Evolutionary conservation across 2,329 filamentous ascomycete species (phyloP), one percentile per base, ranked within the genome.

Genomic region (Colletotrichum viniferum): DNA sequence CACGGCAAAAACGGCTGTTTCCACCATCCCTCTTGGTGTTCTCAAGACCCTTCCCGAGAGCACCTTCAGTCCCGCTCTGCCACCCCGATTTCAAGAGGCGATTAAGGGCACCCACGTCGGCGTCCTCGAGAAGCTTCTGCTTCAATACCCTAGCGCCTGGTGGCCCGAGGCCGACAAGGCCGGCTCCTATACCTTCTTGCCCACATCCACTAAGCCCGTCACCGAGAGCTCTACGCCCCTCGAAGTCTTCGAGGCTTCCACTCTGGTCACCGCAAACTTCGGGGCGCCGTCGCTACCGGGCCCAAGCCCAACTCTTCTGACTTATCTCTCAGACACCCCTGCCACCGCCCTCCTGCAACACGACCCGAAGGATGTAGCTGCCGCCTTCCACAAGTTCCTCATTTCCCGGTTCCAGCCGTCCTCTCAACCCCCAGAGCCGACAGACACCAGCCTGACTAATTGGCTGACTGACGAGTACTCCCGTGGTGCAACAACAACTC

Each of bases 391-490:
- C 69, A 52, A 76, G 34, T 73, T 76, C 63, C 73, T 76, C 18
- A 26, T 69, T 21, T 68, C 64, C 28, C 73, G 73, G 24, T 76
- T 76, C 58, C 52, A 69, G 28, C 63, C 69, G 10, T 76, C 73
- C 18, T 69, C 73, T 60, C 32, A 73, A 18, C 69, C 70, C 14
- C 63, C 73, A 24, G 69, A 68, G 52, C 73, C 73, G 21, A 36
- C n/a, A 26, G 73, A 69, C 26, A 69, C 64, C 64, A 69, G 26
- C 48, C 28, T 76, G 64, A 76, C 73, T 18, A 76, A 76, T 43
- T 76, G 73, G 73, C 21, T 76, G 58, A 73, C 73, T 18, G 73
- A 76, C 48, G 73, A 76, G 18, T 76, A 63, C 63, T 76, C 73
- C 12, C 63, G 73, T 16, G 73, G 73, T 32, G 73, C 73, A 13